phyloP scores from a whole-genome alignment of 2,329 filamentous ascomycete genomes.

The Myriangium duriaei region DNA sequence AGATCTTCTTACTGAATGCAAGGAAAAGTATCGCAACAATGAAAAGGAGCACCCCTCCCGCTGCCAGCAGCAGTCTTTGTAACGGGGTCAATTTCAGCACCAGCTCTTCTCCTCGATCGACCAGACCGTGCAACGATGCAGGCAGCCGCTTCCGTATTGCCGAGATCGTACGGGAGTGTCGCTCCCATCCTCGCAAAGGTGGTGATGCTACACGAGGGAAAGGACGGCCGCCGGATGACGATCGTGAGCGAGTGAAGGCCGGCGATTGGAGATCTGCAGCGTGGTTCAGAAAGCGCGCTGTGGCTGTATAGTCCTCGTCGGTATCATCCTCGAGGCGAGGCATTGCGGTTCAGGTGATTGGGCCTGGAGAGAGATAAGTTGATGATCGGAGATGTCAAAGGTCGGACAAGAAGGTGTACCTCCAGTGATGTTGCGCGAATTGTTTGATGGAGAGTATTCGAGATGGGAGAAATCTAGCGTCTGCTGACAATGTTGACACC shows the following conservation, averaged over 20 bases:
- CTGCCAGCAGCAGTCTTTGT: slow-evolving; percentile 48
- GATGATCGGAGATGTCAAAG: too few species aligned
- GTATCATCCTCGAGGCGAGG: slow-evolving; percentile 25
- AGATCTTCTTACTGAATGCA: slow-evolving; percentile 68
- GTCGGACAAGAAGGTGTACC: too few species aligned
- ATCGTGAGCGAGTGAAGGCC: slow-evolving; percentile 18
- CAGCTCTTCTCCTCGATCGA: background rate
- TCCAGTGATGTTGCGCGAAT: too few species aligned
- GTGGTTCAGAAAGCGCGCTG: slow-evolving; percentile 41
- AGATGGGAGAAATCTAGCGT: too few species aligned
- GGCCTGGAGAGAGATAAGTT: background rate
- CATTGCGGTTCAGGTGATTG: slow-evolving; percentile 2
- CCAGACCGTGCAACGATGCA: background rate
- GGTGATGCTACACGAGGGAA: too few species aligned
- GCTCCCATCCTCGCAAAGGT: too few species aligned
- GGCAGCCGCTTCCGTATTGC: background rate
- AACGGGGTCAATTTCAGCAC: slow-evolving; percentile 37
- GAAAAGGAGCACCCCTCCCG: slow-evolving; percentile 38
- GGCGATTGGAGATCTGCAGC: background rate
- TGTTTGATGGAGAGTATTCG: too few species aligned
- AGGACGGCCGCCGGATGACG: slow-evolving; percentile 33
- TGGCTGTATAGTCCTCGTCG: slow-evolving; percentile 30
- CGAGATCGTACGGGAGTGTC: background rate
- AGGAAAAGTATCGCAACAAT: slow-evolving; percentile 55
- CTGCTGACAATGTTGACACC: too few species aligned